These are phyloP conservation scores for Didymosphaeria variabile DNA, from an alignment of 2,329 filamentous ascomycete species.

Conservation along the genomic window DNA sequence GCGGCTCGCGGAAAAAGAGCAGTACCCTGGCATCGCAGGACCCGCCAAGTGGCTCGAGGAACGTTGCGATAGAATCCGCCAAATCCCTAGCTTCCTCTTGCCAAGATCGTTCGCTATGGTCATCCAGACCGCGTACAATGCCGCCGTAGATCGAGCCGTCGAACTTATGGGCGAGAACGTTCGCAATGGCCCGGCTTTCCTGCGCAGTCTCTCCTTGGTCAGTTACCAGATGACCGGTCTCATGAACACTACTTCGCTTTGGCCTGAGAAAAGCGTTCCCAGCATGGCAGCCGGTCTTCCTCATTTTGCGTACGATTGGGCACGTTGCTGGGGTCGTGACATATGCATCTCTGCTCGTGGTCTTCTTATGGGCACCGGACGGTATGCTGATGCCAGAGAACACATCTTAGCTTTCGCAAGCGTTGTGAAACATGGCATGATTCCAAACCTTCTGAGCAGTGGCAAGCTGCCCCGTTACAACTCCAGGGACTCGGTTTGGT, in stretches of 20 bases:
- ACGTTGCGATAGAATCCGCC: slow-evolving; percentile 85
- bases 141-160: slow-evolving; percentile 80
- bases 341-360: slow-evolving; percentile 96
- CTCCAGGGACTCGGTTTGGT: slow-evolving; percentile 96
- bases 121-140: slow-evolving; percentile 85
- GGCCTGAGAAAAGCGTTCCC: slow-evolving; percentile 83
- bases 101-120: slow-evolving; percentile 94
- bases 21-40: slow-evolving; percentile 69
- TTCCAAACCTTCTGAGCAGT: slow-evolving; percentile 89
- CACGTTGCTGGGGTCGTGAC: slow-evolving; percentile 95
- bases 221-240: slow-evolving; percentile 90
- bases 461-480: slow-evolving; percentile 92
- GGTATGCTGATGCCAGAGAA: slow-evolving; percentile 87
- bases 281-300: slow-evolving; percentile 91
- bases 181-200: slow-evolving; percentile 83
- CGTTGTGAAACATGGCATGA: slow-evolving; percentile 97
- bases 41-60: slow-evolving; percentile 82
- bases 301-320: slow-evolving; percentile 94
- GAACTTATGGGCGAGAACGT: slow-evolving; percentile 82
- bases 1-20: slow-evolving; percentile 70
- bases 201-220: slow-evolving; percentile 88
- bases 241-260: slow-evolving; percentile 89
- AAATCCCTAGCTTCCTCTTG: slow-evolving; percentile 85
- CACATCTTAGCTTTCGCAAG: slow-evolving; percentile 95
- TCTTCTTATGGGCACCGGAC: slow-evolving; percentile 87